Evolutionary conservation across 1,139 yeast species (phyloP), one percentile per base, ranked within the genome.

Genomic region (Kurtzmaniella quercitrusa): DNA sequence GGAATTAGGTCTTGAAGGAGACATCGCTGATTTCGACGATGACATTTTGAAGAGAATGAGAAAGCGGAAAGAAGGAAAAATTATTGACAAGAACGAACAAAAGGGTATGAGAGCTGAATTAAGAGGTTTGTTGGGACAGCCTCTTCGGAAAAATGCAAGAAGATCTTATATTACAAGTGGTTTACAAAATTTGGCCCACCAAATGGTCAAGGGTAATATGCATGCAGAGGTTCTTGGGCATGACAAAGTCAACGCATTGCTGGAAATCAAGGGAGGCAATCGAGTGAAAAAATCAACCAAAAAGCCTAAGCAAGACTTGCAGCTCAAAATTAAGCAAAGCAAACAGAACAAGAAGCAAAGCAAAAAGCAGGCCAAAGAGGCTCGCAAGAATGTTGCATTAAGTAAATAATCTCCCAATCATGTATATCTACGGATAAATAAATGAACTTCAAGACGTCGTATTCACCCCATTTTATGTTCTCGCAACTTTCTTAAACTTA

Each of bases 121-220:
- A 47, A 74, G 69, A 43, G 70, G 68, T 28, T 63, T 85, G 42
- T 66, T 94, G 45, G 59, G 63, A 3, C 66, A 63, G 40, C 86
- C 88, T 1, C 71, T 93, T 18, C 73, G 88, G 52, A 82, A 82
- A 53, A 85, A 87, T 47, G 66, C 76, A 38, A 74, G 93, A 62
- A 74, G 82, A 56, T 81, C 84, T 39, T 93, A 91, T 59, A 68
- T 93, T 47, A 89, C 98, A 5, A 84, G 91, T 54, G 98, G 98
- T 0, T 63, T 84, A 34, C 75, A 77, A 38, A 91, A 91, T 56
- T 68, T 91, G 52, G 98, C 98, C 1, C 95, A 89, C 59, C 76
- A 85, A 61, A 73, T 89, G 56, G 76, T 86, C 4, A 74, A 81
- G 36, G 94, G 95, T 16, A 73, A 79, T 45, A 81, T 86, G 2